phyloP scores from a whole-genome alignment of 768 basidiomycete genomes.

The Gelatoporia subvermispora region DNA sequence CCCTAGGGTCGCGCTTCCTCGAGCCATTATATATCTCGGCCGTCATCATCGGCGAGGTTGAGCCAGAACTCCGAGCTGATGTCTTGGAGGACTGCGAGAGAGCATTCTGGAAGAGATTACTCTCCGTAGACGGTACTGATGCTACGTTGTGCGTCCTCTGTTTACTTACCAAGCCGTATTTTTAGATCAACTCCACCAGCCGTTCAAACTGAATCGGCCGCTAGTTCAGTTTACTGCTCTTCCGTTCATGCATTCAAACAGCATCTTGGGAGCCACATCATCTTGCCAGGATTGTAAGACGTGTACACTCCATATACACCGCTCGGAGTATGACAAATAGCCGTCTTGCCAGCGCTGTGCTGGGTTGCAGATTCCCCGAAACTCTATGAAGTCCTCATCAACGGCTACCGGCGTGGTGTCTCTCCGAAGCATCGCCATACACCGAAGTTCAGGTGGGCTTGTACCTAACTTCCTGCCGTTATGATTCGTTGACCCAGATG shows the following conservation, averaged over 20 bases:
- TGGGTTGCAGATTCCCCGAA: constrained; percentile 53
- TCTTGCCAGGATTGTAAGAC: constrained; percentile 79
- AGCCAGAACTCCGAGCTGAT: constrained; percentile 28
- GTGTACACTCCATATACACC: constrained; percentile 8
- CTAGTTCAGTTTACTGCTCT: constrained; percentile 52
- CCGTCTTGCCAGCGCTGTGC: constrained; percentile 49
- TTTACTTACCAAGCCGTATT: not conserved
- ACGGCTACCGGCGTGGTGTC: constrained; percentile 75
- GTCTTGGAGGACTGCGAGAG: constrained; percentile 62
- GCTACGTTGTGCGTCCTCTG: not conserved
- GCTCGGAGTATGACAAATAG: constrained; percentile 4
- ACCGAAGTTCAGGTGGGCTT: constrained; percentile 53
- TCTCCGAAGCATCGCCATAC: constrained; percentile 64
- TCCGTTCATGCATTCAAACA: constrained; percentile 56
- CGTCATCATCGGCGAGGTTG: constrained; percentile 74
- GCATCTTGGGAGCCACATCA: constrained; percentile 27
- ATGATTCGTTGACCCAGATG: not conserved
- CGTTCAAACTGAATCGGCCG: constrained; percentile 48
- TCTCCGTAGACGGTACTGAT: constrained; percentile 35
- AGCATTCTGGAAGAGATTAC: constrained; percentile 60
- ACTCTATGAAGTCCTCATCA: constrained; percentile 64
- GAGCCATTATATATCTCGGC: constrained; percentile 59
- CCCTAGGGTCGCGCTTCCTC: constrained; percentile 53
- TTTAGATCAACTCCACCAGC: constrained; percentile 37
- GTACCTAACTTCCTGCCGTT: not conserved